A percentile compares a stretch with the other conserved stretches of the same genome.
Evolutionary conservation across 2,329 filamentous ascomycete genomes (phyloP).

Genomic region (Purpureocillium lavendulum): DNA sequence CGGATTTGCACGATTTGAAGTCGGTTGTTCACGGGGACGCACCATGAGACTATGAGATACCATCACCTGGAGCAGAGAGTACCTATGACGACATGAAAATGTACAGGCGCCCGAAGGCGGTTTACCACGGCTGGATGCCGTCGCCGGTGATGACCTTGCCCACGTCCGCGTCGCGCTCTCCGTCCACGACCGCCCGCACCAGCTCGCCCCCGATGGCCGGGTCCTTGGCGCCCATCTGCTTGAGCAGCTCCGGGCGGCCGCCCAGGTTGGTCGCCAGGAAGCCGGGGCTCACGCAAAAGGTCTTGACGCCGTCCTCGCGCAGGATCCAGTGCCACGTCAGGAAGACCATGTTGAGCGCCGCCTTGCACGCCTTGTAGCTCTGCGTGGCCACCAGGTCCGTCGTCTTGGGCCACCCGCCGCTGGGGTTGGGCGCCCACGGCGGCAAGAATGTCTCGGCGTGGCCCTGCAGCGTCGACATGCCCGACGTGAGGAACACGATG

Average conservation of each 20-base stretch:
- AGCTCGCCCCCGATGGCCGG: conserved; percentile 27
- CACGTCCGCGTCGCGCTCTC: conserved; percentile 29
- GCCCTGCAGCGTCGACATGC: conserved; percentile 28
- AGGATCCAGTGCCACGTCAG: conserved; percentile 36
- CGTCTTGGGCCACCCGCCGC: conserved; percentile 40
- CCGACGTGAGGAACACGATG: conserved; percentile 39
- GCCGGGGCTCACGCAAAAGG: conserved; percentile 38
- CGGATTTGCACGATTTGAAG: too few species aligned
- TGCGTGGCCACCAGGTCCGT: conserved; percentile 30
- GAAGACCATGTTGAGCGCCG: conserved; percentile 20
- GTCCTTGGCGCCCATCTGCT: conserved; percentile 24
- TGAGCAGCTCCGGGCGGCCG: conserved; percentile 19
- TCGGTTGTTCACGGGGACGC: too few species aligned
- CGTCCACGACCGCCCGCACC: conserved; percentile 30
- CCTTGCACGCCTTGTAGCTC: conserved; percentile 16
- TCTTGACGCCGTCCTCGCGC: conserved; percentile 40
- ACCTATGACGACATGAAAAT: too few species aligned
- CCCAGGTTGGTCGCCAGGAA: conserved; percentile 38
- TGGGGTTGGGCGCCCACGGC: conserved; percentile 13
- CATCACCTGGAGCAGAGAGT: too few species aligned
- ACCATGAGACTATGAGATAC: too few species aligned
- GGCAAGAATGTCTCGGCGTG: conserved; percentile 17
- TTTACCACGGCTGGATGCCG: conserved; percentile 23
- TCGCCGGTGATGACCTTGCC: conserved; percentile 25
- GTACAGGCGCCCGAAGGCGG: too few species aligned